Base-by-base conservation (phyloP, 805 yeast species). In the Saturnispora sekii region DNA sequence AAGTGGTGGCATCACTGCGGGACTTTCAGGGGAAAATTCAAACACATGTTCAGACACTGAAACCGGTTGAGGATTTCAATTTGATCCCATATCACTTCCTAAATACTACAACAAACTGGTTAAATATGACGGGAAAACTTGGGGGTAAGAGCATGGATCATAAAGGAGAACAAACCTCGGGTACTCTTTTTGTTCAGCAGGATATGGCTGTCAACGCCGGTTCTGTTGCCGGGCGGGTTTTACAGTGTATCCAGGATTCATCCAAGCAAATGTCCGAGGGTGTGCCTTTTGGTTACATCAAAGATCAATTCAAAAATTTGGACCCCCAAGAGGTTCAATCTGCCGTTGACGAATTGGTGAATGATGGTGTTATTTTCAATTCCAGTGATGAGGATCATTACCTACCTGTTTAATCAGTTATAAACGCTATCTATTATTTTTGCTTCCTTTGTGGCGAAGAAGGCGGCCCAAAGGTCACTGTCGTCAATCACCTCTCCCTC, bases 221-320 rank as follows among this genome's bases (percentile, higher is more conserved):
- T 14, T 39, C 55, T 2, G 12, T 49, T 5, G 35, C 49, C n/a
- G 58, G 53, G 66, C 60, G 53, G 69, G 79, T 44, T 62, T 69
- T 48, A 67, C 69, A 16, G 69, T 75, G 41, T 66, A 79, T 48
- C 62, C 68, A 53, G 70, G 73, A 48, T 66, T 73, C 57, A 62
- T 81, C 44, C 66, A 70, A 49, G 65, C 71, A 55, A 41, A 81
- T 79, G 84, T 74, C 70, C 38, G 88, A 83, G 58, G 90, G 90
- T 53, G 87, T 83, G n/a, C 87, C 85, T 17, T 66, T 77, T 10
- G 74, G 72, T 45, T 68, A 76, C 49, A 74, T 84, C 47, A 69
- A 79, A 11, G 84, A 79, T 55, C 67, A 70, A 30, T 65, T 83
- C 26, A 21, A 21, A 55, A 69, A 67, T 41, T 47, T 81, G 8